Percentiles rank a stretch among this genome's conserved stretches.
These are phyloP conservation scores for Diutina mesorugosa DNA, from an alignment of 1,139 yeast species.

Conservation along the genomic window DNA sequence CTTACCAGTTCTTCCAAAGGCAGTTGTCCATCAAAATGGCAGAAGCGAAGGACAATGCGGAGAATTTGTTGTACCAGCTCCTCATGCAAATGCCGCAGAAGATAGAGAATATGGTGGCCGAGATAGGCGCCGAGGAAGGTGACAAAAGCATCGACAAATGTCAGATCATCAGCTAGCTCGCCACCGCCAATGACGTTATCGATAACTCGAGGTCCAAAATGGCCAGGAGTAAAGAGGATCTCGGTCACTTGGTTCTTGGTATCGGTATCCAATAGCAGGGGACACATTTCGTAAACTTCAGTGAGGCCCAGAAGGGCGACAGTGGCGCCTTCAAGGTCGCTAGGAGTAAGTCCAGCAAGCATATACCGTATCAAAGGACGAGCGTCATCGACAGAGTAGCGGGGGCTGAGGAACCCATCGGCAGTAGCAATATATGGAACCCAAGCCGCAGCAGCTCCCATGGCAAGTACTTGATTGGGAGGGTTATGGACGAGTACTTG, in stretches of 20 bases:
- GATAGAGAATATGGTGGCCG: constrained; percentile 35
- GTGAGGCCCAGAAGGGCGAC: constrained; percentile 16
- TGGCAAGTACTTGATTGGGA: background rate
- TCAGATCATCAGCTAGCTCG: constrained; percentile 17
- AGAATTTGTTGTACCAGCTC: constrained; percentile 27
- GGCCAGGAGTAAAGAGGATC: constrained; percentile 17
- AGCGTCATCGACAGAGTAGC: background rate
- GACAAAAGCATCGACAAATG: constrained; percentile 35
- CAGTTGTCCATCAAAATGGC: constrained; percentile 39
- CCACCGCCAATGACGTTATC: constrained; percentile 11
- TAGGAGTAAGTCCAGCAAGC: background rate
- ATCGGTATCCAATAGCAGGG: constrained; percentile 20
- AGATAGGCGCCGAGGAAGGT: constrained; percentile 39
- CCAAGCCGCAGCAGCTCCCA: background rate
- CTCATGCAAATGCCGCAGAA: constrained; percentile 33
- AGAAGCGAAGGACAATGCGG: constrained; percentile 39
- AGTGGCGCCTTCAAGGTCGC: background rate
- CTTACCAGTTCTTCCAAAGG: constrained; percentile 59
- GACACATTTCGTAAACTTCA: constrained; percentile 35
- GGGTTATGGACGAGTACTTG: background rate
- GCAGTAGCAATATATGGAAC: background rate
- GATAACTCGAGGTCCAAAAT: constrained; percentile 27
- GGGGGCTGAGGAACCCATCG: background rate
- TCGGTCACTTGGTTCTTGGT: constrained; percentile 14
- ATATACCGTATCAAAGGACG: background rate